Base-by-base conservation (phyloP, 2,329 filamentous ascomycete genomes). In the Fusarium sp. region DNA sequence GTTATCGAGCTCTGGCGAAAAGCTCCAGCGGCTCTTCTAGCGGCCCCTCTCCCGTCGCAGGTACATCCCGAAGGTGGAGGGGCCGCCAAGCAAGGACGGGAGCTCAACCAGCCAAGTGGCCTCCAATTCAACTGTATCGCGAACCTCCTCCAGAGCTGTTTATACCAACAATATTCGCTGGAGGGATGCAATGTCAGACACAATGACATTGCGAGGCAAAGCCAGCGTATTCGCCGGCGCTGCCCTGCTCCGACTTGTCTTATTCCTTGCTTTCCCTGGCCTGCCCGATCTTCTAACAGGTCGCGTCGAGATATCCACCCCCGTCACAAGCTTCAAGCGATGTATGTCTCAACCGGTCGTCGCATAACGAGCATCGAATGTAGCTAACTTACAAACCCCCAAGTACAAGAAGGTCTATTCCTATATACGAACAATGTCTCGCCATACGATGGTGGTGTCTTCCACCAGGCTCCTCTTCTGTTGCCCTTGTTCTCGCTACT, bases 251-350 rank as follows among this genome's bases (percentile, higher is more conserved):
- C 92, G 96, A 76, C 87, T 98, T 68, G 84, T 94, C 63, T 89
- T 98, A 60, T 95, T 95, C 81, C 86, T 91, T 67, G 87, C 91
- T 65, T 97, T 98, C 80, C 95, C 96, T 71, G 90, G 89, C 42
- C 87, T 99, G 44, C 94, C 96, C 59, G 91, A 95, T 81, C 88
- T 97, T 71, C 88, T 99, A 71, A 96, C 94, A 25, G 93, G 93
- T 73, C 93, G 96, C 80, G 96, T 98, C 78, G 96, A 99, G 86
- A 93, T 99, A 79, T 98, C 96, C 49, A 99, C 96, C 28, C 96
- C 96, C 43, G 93, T 98, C 52, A 98, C 94, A 77, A 97, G 96
- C 88, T 99, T 98, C 89, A 98, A 98, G 86, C 90, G 96, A 90
- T 87, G 95, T 97, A 88, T 83, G 92, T 83, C 46, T 9, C 32